Evolutionary conservation across 2,329 filamentous ascomycete genomes (phyloP), one percentile per base, ranked within the genome.

Genomic region (Fusarium gaditjirri): DNA sequence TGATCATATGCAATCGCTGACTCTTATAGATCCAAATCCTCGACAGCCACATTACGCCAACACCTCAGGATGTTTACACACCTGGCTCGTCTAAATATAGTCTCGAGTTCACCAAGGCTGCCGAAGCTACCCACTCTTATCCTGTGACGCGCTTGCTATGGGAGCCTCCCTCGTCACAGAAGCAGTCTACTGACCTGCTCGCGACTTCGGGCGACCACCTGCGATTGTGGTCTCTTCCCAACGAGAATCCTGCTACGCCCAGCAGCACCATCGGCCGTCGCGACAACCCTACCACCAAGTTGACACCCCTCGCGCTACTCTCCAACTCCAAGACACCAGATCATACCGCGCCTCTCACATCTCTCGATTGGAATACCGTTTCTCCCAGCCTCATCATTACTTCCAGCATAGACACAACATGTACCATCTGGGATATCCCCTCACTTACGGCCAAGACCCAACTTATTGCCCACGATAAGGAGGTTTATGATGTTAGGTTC

Each of bases 351-450:
- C 96, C 96, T 25, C 89, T 99, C 65, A 99, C 96, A 4, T 98
- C 95, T 21, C 87, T 99, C 50, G 96, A 99, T 81, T 99, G 96
- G 96, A 99, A 99, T 78, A 97, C 94, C 4, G 92, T 99, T 57
- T 97, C 94, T 29, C 96, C 96, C 1, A 98, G 95, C 80, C 86
- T 99, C 59, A 99, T 99, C 79, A 99, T 99, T 78, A 99, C 96
- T 2, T 98, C 95, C 7, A 98, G 95, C 81, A 99, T 99, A 78
- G 96, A 99, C 80, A 99, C 96, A 3, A 99, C 96, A 10, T 99
- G 96, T 83, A 99, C 96, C 8, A 99, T 99, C 74, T 99, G 96
- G 96, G 96, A 99, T 81, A 99, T 99, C 61, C 96, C 96, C 7
- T 98, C 96, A 2, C 86, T 99, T 70, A 99, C 96, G 2, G 96